A percentile compares a stretch with the other conserved stretches of the same genome.
Conservation (phyloP, 2,329 filamentous ascomycete species). For the Curvularia lunata region DNA sequence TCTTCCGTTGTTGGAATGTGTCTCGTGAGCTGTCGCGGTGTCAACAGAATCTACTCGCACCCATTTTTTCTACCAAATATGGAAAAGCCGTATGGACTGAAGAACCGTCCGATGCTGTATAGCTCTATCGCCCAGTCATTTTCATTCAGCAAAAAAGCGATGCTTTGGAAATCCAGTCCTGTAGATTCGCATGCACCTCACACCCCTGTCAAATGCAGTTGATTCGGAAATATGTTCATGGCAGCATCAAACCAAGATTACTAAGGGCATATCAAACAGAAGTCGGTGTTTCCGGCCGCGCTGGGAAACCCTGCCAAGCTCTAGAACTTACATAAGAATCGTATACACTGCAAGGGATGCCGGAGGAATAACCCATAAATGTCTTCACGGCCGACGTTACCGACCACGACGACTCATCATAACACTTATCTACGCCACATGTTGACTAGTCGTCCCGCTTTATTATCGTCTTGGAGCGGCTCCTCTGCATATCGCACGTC, state of each 20-base stretch:
- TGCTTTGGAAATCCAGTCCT: background rate
- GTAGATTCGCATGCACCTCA: background rate
- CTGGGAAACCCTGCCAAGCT: background rate
- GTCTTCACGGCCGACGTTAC: slow-evolving; percentile 1
- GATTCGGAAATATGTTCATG: background rate
- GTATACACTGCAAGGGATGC: slow-evolving; percentile 1
- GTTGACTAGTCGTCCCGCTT: slow-evolving; percentile 1
- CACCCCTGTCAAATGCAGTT: no score
- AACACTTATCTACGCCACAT: background rate
- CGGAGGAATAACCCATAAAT: background rate
- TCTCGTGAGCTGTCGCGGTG: background rate
- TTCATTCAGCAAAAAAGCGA: background rate
- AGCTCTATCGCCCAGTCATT: background rate
- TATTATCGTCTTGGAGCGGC: slow-evolving; percentile 7
- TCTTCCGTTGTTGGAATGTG: background rate
- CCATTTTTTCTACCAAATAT: background rate
- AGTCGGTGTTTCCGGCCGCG: slow-evolving; percentile 1
- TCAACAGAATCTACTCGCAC: background rate
- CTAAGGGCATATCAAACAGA: background rate
- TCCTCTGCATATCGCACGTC: background rate
- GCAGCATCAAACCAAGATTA: background rate
- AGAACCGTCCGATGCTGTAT: background rate
- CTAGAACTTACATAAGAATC: background rate
- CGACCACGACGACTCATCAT: background rate
- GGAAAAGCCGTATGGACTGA: background rate